Conservation (phyloP, 169 alveolate species). For the Eimeria sp. region DNA sequence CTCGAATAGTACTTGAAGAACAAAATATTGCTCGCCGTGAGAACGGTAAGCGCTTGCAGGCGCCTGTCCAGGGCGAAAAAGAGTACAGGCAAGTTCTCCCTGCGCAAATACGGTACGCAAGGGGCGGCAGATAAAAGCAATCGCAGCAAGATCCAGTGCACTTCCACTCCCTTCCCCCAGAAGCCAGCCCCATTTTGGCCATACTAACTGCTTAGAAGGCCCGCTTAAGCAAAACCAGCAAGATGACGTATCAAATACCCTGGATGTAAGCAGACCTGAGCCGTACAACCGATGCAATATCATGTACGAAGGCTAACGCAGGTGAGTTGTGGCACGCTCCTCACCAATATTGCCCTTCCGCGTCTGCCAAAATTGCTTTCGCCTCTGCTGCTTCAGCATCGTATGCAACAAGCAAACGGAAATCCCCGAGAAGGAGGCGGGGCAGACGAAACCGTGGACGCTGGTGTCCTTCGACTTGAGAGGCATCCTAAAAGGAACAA, state of each 20-base stretch:
- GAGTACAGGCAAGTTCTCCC: slow-evolving; percentile 50
- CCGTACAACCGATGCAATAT: neutral
- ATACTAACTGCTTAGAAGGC: neutral
- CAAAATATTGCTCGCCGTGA: slow-evolving; percentile 33
- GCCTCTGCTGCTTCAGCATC: slow-evolving; percentile 76
- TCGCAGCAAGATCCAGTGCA: neutral
- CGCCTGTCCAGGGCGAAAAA: slow-evolving; percentile 58
- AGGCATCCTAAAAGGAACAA: slow-evolving; percentile 66
- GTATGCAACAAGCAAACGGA: slow-evolving; percentile 77
- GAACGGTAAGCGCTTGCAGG: slow-evolving; percentile 34
- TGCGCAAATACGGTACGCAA: neutral
- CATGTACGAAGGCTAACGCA: neutral
- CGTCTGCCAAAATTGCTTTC: slow-evolving; percentile 74
- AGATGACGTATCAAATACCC: neutral
- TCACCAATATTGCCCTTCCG: slow-evolving; percentile 83
- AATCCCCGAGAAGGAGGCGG: slow-evolving; percentile 72
- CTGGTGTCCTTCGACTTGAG: slow-evolving; percentile 72
- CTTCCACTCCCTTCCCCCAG: neutral
- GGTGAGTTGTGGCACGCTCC: neutral
- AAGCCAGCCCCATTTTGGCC: neutral
- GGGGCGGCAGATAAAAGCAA: neutral
- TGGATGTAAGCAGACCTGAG: neutral
- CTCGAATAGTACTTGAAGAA: slow-evolving; percentile 17
- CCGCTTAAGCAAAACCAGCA: neutral
- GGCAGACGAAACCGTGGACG: slow-evolving; percentile 82